Conservation (phyloP, 352 stramenopile genomes). For the Lagenidium sp. region DNA sequence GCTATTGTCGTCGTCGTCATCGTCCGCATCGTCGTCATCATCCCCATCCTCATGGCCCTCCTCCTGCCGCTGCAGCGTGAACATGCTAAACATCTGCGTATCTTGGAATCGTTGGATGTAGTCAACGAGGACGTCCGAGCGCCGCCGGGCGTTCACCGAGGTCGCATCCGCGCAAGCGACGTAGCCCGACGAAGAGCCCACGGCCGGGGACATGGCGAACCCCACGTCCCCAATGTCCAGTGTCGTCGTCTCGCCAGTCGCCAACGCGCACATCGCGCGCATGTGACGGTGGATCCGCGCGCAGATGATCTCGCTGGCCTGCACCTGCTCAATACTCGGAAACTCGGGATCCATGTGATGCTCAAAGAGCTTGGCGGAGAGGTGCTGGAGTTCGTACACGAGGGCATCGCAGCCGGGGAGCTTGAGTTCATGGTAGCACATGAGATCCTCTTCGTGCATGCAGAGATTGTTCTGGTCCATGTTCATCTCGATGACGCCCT, state of each 20-base stretch:
- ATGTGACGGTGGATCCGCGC: slow-evolving; percentile 51
- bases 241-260: slow-evolving; percentile 21
- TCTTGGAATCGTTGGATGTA: slow-evolving; percentile 60
- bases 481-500: slow-evolving; percentile 72
- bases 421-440: slow-evolving; percentile 69
- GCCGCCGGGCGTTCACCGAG: slow-evolving; percentile 14
- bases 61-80: slow-evolving; percentile 33
- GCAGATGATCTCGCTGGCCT: slow-evolving; percentile 66
- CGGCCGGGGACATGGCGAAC: neutral
- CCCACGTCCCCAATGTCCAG: slow-evolving; percentile 6
- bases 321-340: slow-evolving; percentile 53
- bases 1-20: slow-evolving; percentile 3
- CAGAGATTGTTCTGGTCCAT: slow-evolving; percentile 69
- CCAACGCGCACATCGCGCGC: slow-evolving; percentile 43
- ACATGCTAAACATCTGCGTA: slow-evolving; percentile 84
- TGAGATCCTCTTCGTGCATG: slow-evolving; percentile 72
- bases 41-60: slow-evolving; percentile 11
- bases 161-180: too few relatives aligned
- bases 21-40: slow-evolving; percentile 12
- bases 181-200: neutral
- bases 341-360: slow-evolving; percentile 43
- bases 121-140: slow-evolving; percentile 39
- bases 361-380: slow-evolving; percentile 47
- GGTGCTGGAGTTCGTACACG: slow-evolving; percentile 52
- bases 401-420: slow-evolving; percentile 62